Conservation (phyloP, 768 basidiomycete genomes). For the Boletus reticulatus region DNA sequence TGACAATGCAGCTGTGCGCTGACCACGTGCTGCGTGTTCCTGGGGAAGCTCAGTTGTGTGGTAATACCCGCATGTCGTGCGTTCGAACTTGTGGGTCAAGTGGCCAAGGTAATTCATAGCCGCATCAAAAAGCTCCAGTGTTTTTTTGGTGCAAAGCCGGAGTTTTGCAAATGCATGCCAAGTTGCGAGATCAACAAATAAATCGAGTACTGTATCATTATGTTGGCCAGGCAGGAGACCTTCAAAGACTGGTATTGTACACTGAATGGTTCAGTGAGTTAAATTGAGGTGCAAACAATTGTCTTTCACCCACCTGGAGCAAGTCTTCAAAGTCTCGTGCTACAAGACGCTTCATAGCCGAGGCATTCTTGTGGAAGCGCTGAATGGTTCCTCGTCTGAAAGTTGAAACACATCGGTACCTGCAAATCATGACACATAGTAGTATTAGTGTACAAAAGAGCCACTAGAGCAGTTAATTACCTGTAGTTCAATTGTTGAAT, state of each 20-base stretch:
- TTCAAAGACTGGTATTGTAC: too few species aligned
- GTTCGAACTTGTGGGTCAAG: slow-evolving; percentile 18
- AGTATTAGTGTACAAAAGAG: neutral
- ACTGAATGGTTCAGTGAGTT: neutral
- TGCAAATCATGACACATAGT: slow-evolving; percentile 2
- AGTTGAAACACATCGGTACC: slow-evolving; percentile 30
- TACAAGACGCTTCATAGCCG: too few species aligned
- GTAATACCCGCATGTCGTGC: slow-evolving; percentile 20
- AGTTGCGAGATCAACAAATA: slow-evolving; percentile 4
- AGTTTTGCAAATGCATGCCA: slow-evolving; percentile 13
- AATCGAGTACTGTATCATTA: slow-evolving; percentile 10
- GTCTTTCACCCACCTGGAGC: slow-evolving; percentile 23
- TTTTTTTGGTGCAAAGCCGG: slow-evolving; percentile 12
- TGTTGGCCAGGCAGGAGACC: neutral
- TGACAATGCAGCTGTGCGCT: neutral
- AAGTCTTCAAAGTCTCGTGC: too few species aligned
- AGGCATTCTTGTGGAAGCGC: slow-evolving; percentile 16
- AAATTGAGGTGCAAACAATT: neutral
- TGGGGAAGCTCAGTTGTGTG: slow-evolving; percentile 17
- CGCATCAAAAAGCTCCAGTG: slow-evolving; percentile 5
- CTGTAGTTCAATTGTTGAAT: slow-evolving; percentile 24
- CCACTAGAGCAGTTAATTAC: slow-evolving; percentile 2
- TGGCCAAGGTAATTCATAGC: slow-evolving; percentile 13
- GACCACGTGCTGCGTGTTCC: slow-evolving; percentile 2
- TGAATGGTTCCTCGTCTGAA: slow-evolving; percentile 36